phyloP scores from a whole-genome alignment of 805 yeast genomes.

The Kodamaea hsintzibuensis region DNA sequence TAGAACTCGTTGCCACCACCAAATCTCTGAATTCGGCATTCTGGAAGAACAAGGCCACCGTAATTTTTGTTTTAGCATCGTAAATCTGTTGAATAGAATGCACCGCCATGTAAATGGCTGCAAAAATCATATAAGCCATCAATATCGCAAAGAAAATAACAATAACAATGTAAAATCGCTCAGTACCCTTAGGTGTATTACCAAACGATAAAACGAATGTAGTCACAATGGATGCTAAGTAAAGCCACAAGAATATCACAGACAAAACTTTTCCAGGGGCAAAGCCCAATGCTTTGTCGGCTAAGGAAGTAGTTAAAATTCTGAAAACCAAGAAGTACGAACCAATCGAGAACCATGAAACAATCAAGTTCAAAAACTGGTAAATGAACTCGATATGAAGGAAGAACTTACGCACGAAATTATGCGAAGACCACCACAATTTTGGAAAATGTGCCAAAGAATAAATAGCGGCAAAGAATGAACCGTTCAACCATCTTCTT shows the following conservation, averaged over 20 bases:
- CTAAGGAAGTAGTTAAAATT: slow-evolving; percentile 55
- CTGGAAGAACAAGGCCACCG: slow-evolving; percentile 47
- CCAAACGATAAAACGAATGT: slow-evolving; percentile 66
- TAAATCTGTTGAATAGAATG: slow-evolving; percentile 46
- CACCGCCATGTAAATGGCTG: slow-evolving; percentile 59
- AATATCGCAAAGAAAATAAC: slow-evolving; percentile 58
- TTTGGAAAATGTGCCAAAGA: slow-evolving; percentile 56
- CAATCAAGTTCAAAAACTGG: slow-evolving; percentile 52
- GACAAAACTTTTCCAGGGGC: slow-evolving; percentile 52
- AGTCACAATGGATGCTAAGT: slow-evolving; percentile 54
- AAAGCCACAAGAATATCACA: slow-evolving; percentile 54
- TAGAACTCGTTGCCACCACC: slow-evolving; percentile 59
- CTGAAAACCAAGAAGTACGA: slow-evolving; percentile 65
- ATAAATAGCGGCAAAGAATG: slow-evolving; percentile 65
- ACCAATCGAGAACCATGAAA: slow-evolving; percentile 66
- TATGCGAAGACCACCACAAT: slow-evolving; percentile 56
- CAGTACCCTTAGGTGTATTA: slow-evolving; percentile 63
- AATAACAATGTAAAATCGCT: slow-evolving; percentile 51
- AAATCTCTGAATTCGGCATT: slow-evolving; percentile 47
- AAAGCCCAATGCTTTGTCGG: slow-evolving; percentile 36
- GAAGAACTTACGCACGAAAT: slow-evolving; percentile 47
- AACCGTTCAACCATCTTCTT: slow-evolving; percentile 70
- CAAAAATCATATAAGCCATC: slow-evolving; percentile 58
- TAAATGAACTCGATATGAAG: slow-evolving; percentile 58
- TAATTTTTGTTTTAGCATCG: slow-evolving; percentile 37